Evolutionary conservation across 2,329 filamentous ascomycete genomes (phyloP).

Genomic region (Onygena corvina): DNA sequence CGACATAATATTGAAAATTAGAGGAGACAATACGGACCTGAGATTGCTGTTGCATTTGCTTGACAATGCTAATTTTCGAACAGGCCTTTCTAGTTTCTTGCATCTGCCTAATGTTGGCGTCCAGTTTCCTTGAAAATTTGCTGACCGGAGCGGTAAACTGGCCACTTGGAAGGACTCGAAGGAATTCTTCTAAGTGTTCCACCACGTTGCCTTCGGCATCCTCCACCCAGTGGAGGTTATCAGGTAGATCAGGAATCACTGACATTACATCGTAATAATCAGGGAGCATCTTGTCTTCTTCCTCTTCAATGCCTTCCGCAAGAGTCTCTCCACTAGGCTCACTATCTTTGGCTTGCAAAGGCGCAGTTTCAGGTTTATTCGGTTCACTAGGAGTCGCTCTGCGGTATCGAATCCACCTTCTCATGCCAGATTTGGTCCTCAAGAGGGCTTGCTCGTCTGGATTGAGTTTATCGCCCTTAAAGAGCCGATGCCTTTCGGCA

Average conservation of each 20-base stretch:
- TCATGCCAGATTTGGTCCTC: conserved; percentile 76
- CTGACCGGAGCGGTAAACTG: conserved; percentile 65
- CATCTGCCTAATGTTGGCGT: conserved; percentile 85
- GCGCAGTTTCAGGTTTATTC: conserved; percentile 33
- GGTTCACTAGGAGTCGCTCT: conserved; percentile 51
- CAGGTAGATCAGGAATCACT: conserved; percentile 70
- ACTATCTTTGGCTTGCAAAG: conserved; percentile 34
- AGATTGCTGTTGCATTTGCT: conserved; percentile 97
- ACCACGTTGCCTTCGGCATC: conserved; percentile 81
- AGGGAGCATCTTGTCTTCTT: conserved; percentile 71
- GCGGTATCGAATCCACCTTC: conserved; percentile 69
- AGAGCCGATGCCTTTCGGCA: conserved; percentile 73
- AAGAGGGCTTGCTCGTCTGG: conserved; percentile 76
- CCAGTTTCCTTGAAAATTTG: conserved; percentile 64
- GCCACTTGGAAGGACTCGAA: conserved; percentile 63
- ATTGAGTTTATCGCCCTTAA: conserved; percentile 74
- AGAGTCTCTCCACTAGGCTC: conserved; percentile 58
- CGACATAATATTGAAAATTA: conserved; percentile 9
- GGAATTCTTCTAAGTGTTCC: conserved; percentile 73
- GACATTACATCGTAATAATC: conserved; percentile 90
- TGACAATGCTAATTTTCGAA: conserved; percentile 93
- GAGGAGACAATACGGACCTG: conserved; percentile 45
- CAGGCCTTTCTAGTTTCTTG: conserved; percentile 94
- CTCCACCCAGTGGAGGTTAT: conserved; percentile 73
- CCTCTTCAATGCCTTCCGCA: conserved; percentile 87